Evolutionary conservation across 306 rosid species (phyloP).

Genomic region (Bauhinia variegata): DNA sequence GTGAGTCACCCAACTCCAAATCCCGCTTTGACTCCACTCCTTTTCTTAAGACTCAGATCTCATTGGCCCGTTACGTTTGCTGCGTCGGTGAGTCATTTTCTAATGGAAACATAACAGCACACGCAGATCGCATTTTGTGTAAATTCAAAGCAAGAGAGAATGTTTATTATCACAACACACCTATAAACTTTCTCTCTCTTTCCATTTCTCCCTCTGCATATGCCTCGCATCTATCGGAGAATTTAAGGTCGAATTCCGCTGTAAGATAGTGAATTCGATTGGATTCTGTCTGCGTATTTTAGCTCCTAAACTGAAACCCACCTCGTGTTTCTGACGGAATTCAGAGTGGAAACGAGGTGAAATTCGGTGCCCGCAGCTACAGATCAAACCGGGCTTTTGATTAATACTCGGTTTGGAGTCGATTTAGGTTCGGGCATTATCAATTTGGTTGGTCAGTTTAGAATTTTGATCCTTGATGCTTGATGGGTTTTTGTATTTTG

Average conservation of each 20-base stretch:
- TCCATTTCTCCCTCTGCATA: conserved; percentile 43
- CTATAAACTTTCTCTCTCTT: conserved; percentile 25
- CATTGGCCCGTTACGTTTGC: conserved; percentile 43
- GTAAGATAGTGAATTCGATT: conserved; percentile 23
- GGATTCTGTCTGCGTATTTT: background rate
- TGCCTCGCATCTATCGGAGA: conserved; percentile 49
- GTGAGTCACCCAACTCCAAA: conserved; percentile 43
- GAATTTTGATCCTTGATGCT: background rate
- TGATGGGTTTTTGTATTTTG: conserved; percentile 10
- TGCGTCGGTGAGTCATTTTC: conserved; percentile 37
- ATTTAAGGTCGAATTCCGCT: conserved; percentile 30
- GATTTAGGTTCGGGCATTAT: conserved; percentile 45
- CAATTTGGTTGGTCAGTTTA: conserved; percentile 20
- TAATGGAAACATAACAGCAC: background rate
- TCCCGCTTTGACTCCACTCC: conserved; percentile 39
- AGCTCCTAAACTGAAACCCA: background rate
- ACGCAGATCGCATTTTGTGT: conserved; percentile 32
- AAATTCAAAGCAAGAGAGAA: conserved; percentile 44
- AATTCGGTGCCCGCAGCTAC: conserved; percentile 37
- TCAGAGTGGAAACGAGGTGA: background rate
- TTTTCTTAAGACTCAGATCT: conserved; percentile 4
- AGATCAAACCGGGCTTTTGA: conserved; percentile 51
- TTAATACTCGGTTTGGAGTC: conserved; percentile 48
- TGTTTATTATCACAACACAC: background rate
- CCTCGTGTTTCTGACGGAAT: conserved; percentile 3